Evolutionary conservation across 495 filamentous ascomycete species (phyloP).

Genomic region (Talaromyces nanjingensis): DNA sequence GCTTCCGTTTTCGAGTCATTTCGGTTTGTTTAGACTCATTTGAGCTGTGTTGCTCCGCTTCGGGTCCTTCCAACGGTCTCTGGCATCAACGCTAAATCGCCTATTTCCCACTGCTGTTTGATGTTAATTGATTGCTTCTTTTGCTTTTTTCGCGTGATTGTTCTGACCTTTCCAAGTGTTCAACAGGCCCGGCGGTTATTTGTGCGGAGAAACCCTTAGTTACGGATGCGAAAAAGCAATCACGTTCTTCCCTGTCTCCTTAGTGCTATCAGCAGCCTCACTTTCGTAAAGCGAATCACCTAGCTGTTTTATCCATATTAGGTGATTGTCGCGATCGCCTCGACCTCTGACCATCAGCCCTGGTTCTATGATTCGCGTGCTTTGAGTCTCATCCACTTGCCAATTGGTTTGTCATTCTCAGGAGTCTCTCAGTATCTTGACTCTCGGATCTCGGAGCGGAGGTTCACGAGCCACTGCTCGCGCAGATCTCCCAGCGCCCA

Average conservation of each 20-base stretch:
- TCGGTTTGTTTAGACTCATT: background rate
- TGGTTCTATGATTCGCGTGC: background rate
- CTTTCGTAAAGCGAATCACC: background rate
- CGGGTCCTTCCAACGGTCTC: background rate
- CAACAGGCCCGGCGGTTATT: background rate
- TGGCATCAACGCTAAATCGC: background rate
- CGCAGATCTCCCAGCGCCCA: slow-evolving; percentile 5
- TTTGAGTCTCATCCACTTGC: background rate
- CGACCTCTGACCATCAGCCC: background rate
- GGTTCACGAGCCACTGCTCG: background rate
- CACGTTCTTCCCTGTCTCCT: slow-evolving; percentile 2
- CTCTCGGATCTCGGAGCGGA: background rate
- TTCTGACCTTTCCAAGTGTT: background rate
- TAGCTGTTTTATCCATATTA: background rate
- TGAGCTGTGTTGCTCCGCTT: background rate
- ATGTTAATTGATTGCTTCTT: background rate
- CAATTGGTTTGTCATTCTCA: background rate
- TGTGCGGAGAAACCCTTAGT: slow-evolving; percentile 1
- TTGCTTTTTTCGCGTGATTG: background rate
- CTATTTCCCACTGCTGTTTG: background rate
- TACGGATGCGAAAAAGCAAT: slow-evolving; percentile 3
- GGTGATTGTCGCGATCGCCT: background rate
- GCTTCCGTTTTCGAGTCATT: slow-evolving; percentile 1
- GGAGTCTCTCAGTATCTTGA: background rate
- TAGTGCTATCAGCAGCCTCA: slow-evolving; percentile 7